A percentile compares a stretch with the other conserved stretches of the same genome.
These are phyloP conservation scores for Intubia oerlemansii DNA, from an alignment of 2,329 filamentous ascomycete species.

Conservation along the genomic window DNA sequence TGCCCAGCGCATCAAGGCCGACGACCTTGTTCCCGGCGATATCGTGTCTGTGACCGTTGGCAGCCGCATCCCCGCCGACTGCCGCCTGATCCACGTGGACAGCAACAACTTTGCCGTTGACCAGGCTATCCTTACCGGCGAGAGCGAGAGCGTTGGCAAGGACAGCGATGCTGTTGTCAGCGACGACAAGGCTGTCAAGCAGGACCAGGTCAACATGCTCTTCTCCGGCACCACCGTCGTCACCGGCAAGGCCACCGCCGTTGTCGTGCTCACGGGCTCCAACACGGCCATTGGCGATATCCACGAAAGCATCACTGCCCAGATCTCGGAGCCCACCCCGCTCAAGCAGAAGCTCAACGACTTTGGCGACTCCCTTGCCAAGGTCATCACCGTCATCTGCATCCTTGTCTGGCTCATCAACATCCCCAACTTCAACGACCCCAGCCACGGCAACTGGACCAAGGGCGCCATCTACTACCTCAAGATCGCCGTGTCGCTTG, in stretches of 20 bases:
- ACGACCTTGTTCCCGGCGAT: constrained; percentile 89
- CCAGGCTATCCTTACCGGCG: constrained; percentile 90
- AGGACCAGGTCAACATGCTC: constrained; percentile 94
- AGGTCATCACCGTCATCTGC: constrained; percentile 96
- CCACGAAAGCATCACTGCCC: constrained; percentile 92
- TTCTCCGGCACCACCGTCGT: constrained; percentile 98
- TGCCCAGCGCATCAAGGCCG: constrained; percentile 76
- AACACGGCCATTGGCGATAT: constrained; percentile 96
- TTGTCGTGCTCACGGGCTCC: constrained; percentile 76
- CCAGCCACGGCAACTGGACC: constrained; percentile 76
- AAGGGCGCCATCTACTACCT: constrained; percentile 99
- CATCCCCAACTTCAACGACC: constrained; percentile 89
- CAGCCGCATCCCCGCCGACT: constrained; percentile 87
- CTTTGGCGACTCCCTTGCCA: constrained; percentile 87
- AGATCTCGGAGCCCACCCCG: constrained; percentile 93
- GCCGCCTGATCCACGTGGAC: constrained; percentile 69
- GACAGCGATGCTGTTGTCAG: constrained; percentile 43
- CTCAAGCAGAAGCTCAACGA: constrained; percentile 98
- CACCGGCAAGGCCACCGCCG: constrained; percentile 73
- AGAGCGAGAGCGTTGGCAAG: constrained; percentile 93
- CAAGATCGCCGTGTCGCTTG: constrained; percentile 96
- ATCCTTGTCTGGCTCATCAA: constrained; percentile 97
- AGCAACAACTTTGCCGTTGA: constrained; percentile 97
- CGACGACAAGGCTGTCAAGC: constrained; percentile 75
- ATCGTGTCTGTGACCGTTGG: constrained; percentile 75